Evolutionary conservation across 2,329 filamentous ascomycete genomes (phyloP).

Genomic region (Phoma herbarum): DNA sequence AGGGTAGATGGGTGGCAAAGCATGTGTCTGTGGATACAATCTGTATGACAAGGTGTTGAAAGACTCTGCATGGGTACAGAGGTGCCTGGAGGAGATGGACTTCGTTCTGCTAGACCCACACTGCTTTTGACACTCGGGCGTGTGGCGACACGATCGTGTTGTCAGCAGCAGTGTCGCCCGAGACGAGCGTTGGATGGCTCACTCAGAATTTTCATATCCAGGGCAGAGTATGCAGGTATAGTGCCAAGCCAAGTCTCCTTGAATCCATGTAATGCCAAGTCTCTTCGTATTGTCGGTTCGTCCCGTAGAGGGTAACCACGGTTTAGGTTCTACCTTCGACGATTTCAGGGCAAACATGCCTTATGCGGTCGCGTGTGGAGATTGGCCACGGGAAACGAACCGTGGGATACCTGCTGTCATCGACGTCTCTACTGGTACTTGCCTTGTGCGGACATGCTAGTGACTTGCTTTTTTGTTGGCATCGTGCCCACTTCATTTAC

Average conservation of each 20-base stretch:
- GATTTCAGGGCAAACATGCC: neutral
- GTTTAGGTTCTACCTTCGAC: neutral
- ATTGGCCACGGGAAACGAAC: neutral
- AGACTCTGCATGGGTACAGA: neutral
- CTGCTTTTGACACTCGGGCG: neutral
- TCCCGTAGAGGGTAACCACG: neutral
- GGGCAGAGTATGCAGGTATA: too few relatives aligned
- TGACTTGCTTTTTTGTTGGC: neutral
- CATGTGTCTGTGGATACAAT: neutral
- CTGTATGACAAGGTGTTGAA: neutral
- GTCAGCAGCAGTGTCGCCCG: neutral
- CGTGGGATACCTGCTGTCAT: neutral
- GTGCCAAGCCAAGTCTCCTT: too few relatives aligned
- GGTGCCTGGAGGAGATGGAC: neutral
- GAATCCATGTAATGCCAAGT: too few relatives aligned
- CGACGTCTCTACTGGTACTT: neutral
- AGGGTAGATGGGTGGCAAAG: neutral
- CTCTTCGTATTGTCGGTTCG: neutral
- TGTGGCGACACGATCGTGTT: neutral
- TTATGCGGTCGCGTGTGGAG: neutral
- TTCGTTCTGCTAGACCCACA: neutral
- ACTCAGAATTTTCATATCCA: neutral
- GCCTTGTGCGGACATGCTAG: neutral
- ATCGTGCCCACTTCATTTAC: neutral
- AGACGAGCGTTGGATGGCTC: neutral